Percentiles rank a stretch among this genome's conserved stretches.
Evolutionary conservation across 2,329 filamentous ascomycete species (phyloP).

Genomic region (Basipetospora chlamydospora): DNA sequence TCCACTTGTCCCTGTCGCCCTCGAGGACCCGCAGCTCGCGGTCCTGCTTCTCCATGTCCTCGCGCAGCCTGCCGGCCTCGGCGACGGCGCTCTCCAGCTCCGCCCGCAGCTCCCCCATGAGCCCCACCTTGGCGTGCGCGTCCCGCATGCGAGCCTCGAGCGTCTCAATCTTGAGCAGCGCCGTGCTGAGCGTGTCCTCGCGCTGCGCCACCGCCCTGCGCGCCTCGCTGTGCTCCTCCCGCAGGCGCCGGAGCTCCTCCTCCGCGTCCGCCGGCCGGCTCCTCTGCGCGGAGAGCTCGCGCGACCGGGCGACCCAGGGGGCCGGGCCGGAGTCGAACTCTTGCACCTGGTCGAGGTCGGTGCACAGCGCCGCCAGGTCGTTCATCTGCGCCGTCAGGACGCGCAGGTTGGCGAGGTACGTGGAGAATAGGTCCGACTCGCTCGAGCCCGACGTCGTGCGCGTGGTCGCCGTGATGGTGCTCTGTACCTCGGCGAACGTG

Average conservation of each 20-base stretch:
- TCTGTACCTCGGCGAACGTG: constrained; percentile 51
- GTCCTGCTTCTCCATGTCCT: constrained; percentile 53
- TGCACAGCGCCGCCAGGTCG: constrained; percentile 56
- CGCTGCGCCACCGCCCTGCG: constrained; percentile 56
- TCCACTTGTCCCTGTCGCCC: constrained; percentile 54
- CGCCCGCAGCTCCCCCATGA: constrained; percentile 50
- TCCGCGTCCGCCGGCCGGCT: constrained; percentile 69
- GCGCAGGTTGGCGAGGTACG: constrained; percentile 53
- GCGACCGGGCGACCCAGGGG: constrained; percentile 73
- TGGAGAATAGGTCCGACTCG: constrained; percentile 56
- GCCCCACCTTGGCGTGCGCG: constrained; percentile 60
- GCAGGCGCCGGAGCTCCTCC: constrained; percentile 67
- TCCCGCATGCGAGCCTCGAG: constrained; percentile 79
- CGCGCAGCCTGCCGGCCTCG: constrained; percentile 37
- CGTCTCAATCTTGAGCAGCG: constrained; percentile 84
- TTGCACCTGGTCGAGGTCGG: constrained; percentile 56
- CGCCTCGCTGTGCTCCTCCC: constrained; percentile 66
- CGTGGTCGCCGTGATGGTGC: constrained; percentile 43
- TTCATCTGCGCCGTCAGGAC: constrained; percentile 47
- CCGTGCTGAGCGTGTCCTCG: constrained; percentile 73
- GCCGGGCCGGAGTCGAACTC: constrained; percentile 64
- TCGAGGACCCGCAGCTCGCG: constrained; percentile 51
- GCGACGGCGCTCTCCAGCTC: constrained; percentile 38
- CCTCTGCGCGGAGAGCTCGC: constrained; percentile 71
- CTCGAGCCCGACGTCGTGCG: constrained; percentile 33